A percentile compares a stretch with the other conserved stretches of the same genome.
phyloP scores from a whole-genome alignment of 2,329 filamentous ascomycete genomes.

The Trichoderma atroviride region DNA sequence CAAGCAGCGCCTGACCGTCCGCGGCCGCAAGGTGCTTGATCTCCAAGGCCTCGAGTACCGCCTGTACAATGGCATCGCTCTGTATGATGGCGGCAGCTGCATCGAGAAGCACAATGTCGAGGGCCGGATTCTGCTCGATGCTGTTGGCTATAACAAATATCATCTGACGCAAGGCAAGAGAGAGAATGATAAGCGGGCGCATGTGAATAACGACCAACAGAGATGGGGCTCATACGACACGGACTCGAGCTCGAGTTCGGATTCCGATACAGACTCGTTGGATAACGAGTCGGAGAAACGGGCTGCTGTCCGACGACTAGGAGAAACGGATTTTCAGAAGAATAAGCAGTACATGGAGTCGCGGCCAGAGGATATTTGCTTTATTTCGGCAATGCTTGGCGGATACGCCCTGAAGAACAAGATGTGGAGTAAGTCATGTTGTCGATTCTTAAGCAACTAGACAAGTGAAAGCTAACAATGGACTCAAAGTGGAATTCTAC shows the following conservation, averaged over 20 bases:
- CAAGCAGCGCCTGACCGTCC: conserved; percentile 35
- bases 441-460: not conserved
- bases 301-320: conserved; percentile 35
- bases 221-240: not conserved
- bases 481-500: conserved; percentile 39
- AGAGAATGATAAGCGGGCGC: conserved; percentile 31
- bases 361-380: conserved; percentile 44
- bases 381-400: conserved; percentile 45
- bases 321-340: conserved; percentile 39
- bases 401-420: conserved; percentile 53
- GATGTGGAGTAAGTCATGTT: conserved; percentile 44
- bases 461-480: not conserved
- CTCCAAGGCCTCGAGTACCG: conserved; percentile 47
- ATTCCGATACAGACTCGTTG: conserved; percentile 11
- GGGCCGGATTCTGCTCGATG: conserved; percentile 45
- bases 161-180: conserved; percentile 42
- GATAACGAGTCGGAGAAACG: conserved; percentile 23
- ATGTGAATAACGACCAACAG: conserved; percentile 35
- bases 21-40: conserved; percentile 46
- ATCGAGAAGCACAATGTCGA: conserved; percentile 44
- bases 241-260: conserved; percentile 4
- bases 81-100: conserved; percentile 31
- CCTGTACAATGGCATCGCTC: conserved; percentile 47
- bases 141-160: conserved; percentile 48
- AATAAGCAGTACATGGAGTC: conserved; percentile 47